These are phyloP conservation scores for Colletotrichum simmondsii DNA, from an alignment of 2,329 filamentous ascomycete species.

Conservation along the genomic window DNA sequence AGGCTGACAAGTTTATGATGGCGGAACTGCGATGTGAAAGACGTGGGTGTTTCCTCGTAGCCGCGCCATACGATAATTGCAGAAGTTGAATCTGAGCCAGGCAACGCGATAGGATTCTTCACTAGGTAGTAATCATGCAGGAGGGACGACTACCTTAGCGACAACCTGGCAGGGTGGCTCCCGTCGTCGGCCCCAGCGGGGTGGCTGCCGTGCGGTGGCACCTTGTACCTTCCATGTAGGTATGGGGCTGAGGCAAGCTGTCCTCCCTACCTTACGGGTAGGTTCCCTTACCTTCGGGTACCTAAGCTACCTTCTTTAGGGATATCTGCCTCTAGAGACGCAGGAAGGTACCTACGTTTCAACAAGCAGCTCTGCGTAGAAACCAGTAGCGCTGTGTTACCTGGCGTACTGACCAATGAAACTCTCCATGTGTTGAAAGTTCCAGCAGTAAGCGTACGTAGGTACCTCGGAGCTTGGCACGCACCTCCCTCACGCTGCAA, in stretches of 20 bases:
- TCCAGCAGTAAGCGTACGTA: conserved; percentile 16
- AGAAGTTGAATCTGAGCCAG: not conserved
- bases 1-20: conserved; percentile 9
- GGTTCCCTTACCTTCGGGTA: no score
- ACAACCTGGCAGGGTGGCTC: not conserved
- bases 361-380: not conserved
- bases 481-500: conserved; percentile 23
- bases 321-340: not conserved
- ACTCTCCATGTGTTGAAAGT: not conserved
- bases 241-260: not conserved
- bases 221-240: not conserved
- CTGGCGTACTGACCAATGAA: conserved; percentile 1
- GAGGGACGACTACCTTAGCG: not conserved
- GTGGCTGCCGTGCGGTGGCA: conserved; percentile 11
- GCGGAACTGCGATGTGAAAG: not conserved
- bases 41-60: not conserved
- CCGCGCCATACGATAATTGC: not conserved
- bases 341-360: not conserved
- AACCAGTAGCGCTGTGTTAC: not conserved
- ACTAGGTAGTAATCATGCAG: not conserved
- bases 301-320: not conserved
- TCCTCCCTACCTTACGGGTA: not conserved
- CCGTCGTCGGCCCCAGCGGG: not conserved
- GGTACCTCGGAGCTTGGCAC: conserved; percentile 28
- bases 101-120: not conserved